Evolutionary conservation across 208 protist genomes (phyloP), one percentile per base, ranked within the genome.

Genomic region (Acanthamoeba rhysodes): DNA sequence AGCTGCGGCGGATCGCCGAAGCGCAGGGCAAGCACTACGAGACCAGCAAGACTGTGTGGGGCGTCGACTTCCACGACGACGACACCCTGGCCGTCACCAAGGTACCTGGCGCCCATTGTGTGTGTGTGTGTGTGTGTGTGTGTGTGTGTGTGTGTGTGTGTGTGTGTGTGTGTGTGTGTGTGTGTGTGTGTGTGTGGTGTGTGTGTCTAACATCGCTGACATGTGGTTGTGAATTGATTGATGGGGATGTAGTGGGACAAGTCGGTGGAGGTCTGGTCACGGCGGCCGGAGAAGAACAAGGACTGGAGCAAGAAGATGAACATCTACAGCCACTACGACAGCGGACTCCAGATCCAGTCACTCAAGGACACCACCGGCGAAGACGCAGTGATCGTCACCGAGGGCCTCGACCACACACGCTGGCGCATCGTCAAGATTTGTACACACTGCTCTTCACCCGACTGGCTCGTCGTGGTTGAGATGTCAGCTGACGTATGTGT

Each of bases 311-410:
- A 82, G 74, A 82, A 41, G 74, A 50, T 82, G 74, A 20, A 32
- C 74, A 50, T 82, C 37, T 82, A 82, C 74, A 82, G 74, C 74
- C 74, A 82, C 37, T 82, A 82, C 74, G 74, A 82, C 74, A 82
- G 74, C 29, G 74, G 74, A 5, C 41, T 82, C 7, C 74, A 82
- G 74, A 82, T 82, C 29, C 74, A 82, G 37, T 82, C 74, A 7
- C 29, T 82, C 74, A 41, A 50, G 29, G 74, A 82, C 74, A 82
- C 74, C 34, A 82, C 74, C 37, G 74, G 74, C n/a, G 74, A 82
- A 37, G 74, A 82, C 41, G 74, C 74, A 2, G 74, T 82, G 12
- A 50, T 82, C 22, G 37, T 82, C 74, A 82, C 74, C 74, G 74
- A 82, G 37, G 74, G 74, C 18, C 41, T 53, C 0, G 74, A 82